Conservation (phyloP, 495 filamentous ascomycete genomes). For the Lentithecium fluviatile region DNA sequence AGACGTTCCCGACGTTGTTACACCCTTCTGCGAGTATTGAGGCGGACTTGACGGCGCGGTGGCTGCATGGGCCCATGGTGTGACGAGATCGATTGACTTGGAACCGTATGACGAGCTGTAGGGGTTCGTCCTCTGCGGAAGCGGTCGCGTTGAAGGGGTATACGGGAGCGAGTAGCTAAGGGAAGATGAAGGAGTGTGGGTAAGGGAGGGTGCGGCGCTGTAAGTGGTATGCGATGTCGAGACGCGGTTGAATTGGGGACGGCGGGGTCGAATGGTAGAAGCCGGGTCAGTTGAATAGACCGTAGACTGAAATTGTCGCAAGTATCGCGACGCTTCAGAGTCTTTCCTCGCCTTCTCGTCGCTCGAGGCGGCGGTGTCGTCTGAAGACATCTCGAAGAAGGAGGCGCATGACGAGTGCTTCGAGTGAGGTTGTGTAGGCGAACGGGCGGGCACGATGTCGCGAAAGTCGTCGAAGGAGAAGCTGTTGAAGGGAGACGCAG, state of each 20-base stretch:
- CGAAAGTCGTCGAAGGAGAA: conserved; percentile 41
- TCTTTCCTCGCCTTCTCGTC: conserved; percentile 22
- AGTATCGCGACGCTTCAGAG: conserved; percentile 37
- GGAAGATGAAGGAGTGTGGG: conserved; percentile 42
- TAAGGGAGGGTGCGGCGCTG: conserved; percentile 39
- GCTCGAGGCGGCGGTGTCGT: conserved; percentile 26
- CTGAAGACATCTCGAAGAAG: conserved; percentile 38
- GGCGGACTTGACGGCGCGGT: conserved; percentile 27
- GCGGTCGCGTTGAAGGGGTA: conserved; percentile 33
- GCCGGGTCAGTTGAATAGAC: conserved; percentile 4
- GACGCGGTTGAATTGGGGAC: conserved; percentile 34
- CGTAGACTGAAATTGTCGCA: conserved; percentile 38
- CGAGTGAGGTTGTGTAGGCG: conserved; percentile 38
- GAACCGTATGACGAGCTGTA: conserved; percentile 34
- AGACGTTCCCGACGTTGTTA: conserved; percentile 14
- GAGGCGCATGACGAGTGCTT: conserved; percentile 33
- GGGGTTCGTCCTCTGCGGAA: conserved; percentile 39
- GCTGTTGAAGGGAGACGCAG: conserved; percentile 29
- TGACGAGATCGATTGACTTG: conserved; percentile 41
- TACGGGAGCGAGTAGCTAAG: conserved; percentile 36
- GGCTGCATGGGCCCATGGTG: conserved; percentile 26
- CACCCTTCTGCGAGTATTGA: conserved; percentile 32
- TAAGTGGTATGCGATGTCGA: conserved; percentile 28
- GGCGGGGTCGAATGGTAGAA: conserved; percentile 14
- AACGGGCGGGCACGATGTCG: conserved; percentile 47